Evolutionary conservation across 108 stramenopile species (phyloP).

Genomic region (Nitzschia sp.): DNA sequence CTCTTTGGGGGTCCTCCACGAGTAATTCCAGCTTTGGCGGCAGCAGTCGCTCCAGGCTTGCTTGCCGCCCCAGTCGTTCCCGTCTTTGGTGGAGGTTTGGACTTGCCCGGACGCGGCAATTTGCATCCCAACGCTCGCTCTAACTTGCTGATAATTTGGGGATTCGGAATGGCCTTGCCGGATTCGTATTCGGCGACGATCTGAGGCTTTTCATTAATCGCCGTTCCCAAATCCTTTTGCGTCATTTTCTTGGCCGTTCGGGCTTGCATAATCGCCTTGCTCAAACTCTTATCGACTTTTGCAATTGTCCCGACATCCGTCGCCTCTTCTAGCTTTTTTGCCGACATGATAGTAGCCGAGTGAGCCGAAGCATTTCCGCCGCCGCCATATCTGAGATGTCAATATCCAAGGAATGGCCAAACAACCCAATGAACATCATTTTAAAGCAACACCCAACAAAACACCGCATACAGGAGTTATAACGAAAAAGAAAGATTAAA

Average conservation of each 20-base stretch:
- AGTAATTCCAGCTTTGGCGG: conserved; percentile 50
- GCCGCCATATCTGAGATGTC: conserved; percentile 56
- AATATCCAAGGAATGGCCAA: not conserved
- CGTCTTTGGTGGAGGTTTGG: conserved; percentile 58
- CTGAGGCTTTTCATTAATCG: conserved; percentile 97
- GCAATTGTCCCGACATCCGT: conserved; percentile 87
- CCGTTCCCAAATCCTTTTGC: conserved; percentile 95
- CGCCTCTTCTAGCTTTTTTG: conserved; percentile 91
- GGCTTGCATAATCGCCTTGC: conserved; percentile 95
- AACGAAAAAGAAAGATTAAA: not conserved
- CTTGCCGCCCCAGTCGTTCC: conserved; percentile 20
- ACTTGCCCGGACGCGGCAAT: conserved; percentile 88
- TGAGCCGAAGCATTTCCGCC: conserved; percentile 92
- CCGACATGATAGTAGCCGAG: conserved; percentile 65
- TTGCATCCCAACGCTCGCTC: conserved; percentile 89
- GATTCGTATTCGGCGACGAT: conserved; percentile 96
- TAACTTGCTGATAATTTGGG: conserved; percentile 91
- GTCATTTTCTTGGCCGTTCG: conserved; percentile 97
- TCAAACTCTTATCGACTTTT: conserved; percentile 87
- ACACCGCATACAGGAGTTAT: not conserved
- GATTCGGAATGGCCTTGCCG: conserved; percentile 97
- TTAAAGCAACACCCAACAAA: too few species aligned
- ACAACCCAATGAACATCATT: too few species aligned
- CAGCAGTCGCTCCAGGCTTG: conserved; percentile 38
- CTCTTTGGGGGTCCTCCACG: conserved; percentile 88